Evolutionary conservation across 164 flowering plant genomes (phyloP), one percentile per base, ranked within the genome.

Genomic region (Euptelea pleiosperma): DNA sequence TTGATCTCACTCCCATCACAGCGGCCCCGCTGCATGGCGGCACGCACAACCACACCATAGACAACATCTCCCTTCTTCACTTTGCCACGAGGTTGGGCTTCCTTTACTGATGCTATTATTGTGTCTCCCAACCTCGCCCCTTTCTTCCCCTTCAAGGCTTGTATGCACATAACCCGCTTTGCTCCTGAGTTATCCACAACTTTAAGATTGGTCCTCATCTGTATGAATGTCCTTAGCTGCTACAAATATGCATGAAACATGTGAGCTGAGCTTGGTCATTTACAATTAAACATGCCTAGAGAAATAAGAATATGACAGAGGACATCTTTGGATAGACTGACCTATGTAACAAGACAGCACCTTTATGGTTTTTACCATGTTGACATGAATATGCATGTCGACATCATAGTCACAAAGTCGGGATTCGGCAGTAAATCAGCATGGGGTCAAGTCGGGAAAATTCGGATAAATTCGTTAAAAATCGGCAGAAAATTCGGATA

Each of bases 131-230:
- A 56, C 56, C 92, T 82, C 22, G 98, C 94, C 30, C 90, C 96
- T 76, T 83, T 86, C 79, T 73, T 83, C 21, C 88, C 85, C 69
- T 77, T 84, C 52, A 84, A 41, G 21, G 90, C 82, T 73, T 87
- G 90, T 55, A 93, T 90, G 81, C 98, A 93, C 85, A 72, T 80
- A 10, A 84, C 85, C 55, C 63, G 71, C 58, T 83, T 86, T 7
- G 97, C 98, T 54, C 97, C 96, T 0, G 96, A 89, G 64, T 90
- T 87, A 68, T 93, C 98, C 19, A 84, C 97, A 24, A 87, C 91
- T 74, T 87, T 87, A 26, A 93, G 89, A 30, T 83, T 83, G 30
- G 97, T 89, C 69, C 94, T 74, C 98, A 89, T 92, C 58, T 89
- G 94, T 61, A 82, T 82, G 80, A 89, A 92, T 12, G 87, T 89